Percentiles rank a stretch among this genome's conserved stretches.
Conservation (phyloP, 345 rosid species). For the Eucalyptus shirleyi region DNA sequence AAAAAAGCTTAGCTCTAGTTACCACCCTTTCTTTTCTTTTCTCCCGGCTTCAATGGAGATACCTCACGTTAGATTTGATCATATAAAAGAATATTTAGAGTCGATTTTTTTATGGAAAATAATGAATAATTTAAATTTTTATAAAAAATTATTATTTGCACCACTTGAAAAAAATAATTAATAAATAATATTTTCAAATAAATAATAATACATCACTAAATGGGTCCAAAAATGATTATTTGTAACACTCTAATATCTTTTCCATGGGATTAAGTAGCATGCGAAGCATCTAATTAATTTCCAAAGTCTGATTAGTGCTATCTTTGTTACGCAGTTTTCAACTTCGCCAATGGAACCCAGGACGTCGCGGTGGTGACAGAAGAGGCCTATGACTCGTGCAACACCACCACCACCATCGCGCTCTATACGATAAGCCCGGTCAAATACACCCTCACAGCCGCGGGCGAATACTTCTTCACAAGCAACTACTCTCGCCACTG, state of each 20-base stretch:
- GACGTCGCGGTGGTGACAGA: constrained; percentile 36
- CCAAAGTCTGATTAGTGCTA: not conserved
- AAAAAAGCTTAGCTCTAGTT: not conserved
- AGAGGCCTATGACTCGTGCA: constrained; percentile 25
- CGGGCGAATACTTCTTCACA: constrained; percentile 33
- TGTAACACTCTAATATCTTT: not conserved
- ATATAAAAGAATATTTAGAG: not conserved
- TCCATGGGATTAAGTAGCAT: not conserved
- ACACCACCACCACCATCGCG: constrained; percentile 9
- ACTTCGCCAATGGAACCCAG: constrained; percentile 30
- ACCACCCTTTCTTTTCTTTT: not conserved
- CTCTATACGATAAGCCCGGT: constrained; percentile 11
- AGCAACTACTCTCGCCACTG: constrained; percentile 29
- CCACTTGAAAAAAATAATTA: not conserved
- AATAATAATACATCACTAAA: not conserved
- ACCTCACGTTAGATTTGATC: not conserved
- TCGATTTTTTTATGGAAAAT: rapidly evolving
- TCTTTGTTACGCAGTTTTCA: constrained; percentile 23
- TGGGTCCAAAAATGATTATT: not conserved
- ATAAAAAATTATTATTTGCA: no score
- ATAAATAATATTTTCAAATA: not conserved
- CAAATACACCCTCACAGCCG: constrained; percentile 18
- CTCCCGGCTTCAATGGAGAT: not conserved
- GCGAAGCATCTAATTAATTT: not conserved
- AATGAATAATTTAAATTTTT: not conserved